Evolutionary conservation across 495 filamentous ascomycete genomes (phyloP), one percentile per base, ranked within the genome.

Genomic region (Cudoniella acicularis): DNA sequence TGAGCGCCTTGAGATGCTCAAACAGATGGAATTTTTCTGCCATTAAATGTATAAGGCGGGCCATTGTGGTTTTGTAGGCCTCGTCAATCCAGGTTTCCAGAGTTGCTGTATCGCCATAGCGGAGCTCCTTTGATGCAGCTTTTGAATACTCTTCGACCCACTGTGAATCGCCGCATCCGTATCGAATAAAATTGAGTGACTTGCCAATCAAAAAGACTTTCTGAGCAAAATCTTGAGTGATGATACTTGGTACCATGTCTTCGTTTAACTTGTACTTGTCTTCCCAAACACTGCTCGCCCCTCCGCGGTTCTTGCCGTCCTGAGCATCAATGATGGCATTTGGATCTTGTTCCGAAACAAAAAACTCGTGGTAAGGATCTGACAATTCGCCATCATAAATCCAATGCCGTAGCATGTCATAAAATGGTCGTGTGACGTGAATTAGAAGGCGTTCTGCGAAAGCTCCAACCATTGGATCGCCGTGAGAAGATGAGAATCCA

Each of bases 71-170:
- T 69, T 94, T 95, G 75, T 99, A 96, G 4, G 95, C 95, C 64
- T 96, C 90, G 62, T 96, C 93, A 66, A 99, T 98, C 64, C 90
- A 96, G 1, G 85, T 83, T 65, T 96, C 91, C 3, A 99, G 77
- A 2, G 86, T 91, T 0, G 92, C 90, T 2, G 93, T 98, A 72
- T 98, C 93, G 46, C 94, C 94, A 71, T 99, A 97, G 53, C 82
- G 82, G 23, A 99, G 80, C 73, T 96, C 92, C 72, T 91, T 96
- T 4, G 92, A 96, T 1, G 91, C 87, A 26, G 86, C 86, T 69
- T 94, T 96, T n/a, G 91, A 96, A 73, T 98, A 98, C 2, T 83
- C 86, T 68, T 96, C 91, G 4, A 99, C 95, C 95, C 95, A 99
- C 24, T 85, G 87, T 43, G 91, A 88, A 65, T 99, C 95, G 6